Evolutionary conservation across 257 asterid genomes (phyloP).

Genomic region (Solanum lycopersicoides): DNA sequence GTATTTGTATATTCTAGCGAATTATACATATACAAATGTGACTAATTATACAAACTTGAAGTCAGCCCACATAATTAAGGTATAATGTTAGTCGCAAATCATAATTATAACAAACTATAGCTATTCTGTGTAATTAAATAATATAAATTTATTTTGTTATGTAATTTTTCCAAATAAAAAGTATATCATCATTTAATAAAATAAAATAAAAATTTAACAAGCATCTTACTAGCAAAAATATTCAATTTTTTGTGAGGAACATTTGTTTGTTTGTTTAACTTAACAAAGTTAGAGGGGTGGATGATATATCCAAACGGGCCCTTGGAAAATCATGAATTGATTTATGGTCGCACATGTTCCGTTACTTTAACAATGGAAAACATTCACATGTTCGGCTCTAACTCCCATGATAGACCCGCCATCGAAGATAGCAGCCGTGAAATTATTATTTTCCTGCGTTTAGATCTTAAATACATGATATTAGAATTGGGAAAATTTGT

Average conservation of each 20-base stretch:
- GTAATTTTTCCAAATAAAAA: too few relatives aligned
- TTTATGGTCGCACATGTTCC: background rate
- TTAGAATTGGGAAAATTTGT: too few relatives aligned
- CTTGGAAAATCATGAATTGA: background rate
- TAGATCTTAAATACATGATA: too few relatives aligned
- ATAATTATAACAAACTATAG: too few relatives aligned
- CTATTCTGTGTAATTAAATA: too few relatives aligned
- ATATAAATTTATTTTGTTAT: too few relatives aligned
- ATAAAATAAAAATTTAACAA: background rate
- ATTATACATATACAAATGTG: too few relatives aligned
- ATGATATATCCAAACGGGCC: background rate
- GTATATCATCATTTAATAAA: background rate
- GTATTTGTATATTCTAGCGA: too few relatives aligned
- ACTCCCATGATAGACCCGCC: background rate
- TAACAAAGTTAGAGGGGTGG: background rate
- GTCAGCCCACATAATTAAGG: too few relatives aligned
- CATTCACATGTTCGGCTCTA: background rate
- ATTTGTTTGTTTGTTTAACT: background rate
- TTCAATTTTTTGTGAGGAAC: background rate
- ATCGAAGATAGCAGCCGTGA: background rate
- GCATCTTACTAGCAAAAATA: background rate
- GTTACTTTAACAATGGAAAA: background rate
- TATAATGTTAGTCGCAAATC: too few relatives aligned
- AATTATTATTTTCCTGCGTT: too few relatives aligned
- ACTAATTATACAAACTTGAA: too few relatives aligned